Evolutionary conservation across 2,329 filamentous ascomycete species (phyloP), one percentile per base, ranked within the genome.

Genomic region (Phaeosphaeriaceae sp.): DNA sequence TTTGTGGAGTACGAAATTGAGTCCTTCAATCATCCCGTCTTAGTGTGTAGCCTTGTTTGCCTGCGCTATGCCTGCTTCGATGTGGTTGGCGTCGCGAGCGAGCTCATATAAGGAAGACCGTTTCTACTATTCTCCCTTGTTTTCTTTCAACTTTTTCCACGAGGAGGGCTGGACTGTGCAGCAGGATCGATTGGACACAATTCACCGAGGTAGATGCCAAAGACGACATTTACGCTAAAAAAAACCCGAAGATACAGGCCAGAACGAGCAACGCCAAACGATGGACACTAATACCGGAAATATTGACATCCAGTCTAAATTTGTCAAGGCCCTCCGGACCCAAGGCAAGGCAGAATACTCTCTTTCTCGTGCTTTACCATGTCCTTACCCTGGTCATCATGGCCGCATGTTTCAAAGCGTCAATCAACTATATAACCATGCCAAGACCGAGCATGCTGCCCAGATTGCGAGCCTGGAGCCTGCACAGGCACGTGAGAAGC

Each of bases 381-480:
- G 70, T 51, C 70, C 71, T 1, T 72, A 64, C 37, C 63, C 63
- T 20, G 47, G 44, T 4, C 63, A 67, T 18, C 46, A 60, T 7
- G 63, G 63, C 1, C 55, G 63, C 1, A 63, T 68, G 0, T 74
- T 74, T 48, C 66, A 67, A 8, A 57, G 8, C 26, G 15, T 62
- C 1, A 57, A 65, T 9, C 62, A 67, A 23, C 49, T 73, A 1
- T 54, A 53, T 21, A 41, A 49, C 23, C 70, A 74, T 46, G 63
- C 55, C 7, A 61, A 45, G n/a, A 35, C 50, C 2, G 64, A 72
- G 6, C 71, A 74, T 53, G 37, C 46, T 6, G 37, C 55, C 1
- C 48, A 60, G 5, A 30, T 73, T n/a, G 37, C 54, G 8, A 57
- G 42, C 3, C 26, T 68, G 15, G 48, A 56, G 16, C 52, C 58